A percentile compares a stretch with the other conserved stretches of the same genome.
These are phyloP conservation scores for Sporothrix mexicana DNA, from an alignment of 2,329 filamentous ascomycete genomes.

Conservation along the genomic window DNA sequence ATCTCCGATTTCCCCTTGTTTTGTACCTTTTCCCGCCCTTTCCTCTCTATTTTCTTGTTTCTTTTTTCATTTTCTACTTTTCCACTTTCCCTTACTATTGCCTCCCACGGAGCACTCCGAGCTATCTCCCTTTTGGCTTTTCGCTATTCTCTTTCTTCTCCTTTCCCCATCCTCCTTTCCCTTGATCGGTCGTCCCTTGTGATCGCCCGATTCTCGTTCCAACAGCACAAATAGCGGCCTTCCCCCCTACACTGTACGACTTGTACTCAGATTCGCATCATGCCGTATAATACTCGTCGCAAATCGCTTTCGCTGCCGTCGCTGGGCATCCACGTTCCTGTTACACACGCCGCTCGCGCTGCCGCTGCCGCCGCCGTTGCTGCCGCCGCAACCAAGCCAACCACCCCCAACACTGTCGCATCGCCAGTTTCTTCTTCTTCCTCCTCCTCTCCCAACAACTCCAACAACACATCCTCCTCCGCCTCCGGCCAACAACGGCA, in stretches of 20 bases:
- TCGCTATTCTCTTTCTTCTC: slow-evolving; percentile 13
- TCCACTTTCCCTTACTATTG: not conserved
- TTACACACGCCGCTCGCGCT: slow-evolving; percentile 64
- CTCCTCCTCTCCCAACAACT: not conserved
- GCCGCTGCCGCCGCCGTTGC: slow-evolving; percentile 41
- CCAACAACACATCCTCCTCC: not conserved
- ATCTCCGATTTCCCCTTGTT: slow-evolving; percentile 12
- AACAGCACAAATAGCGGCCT: not conserved
- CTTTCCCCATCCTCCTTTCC: not conserved
- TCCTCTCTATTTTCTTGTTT: slow-evolving; percentile 18
- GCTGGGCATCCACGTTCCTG: slow-evolving; percentile 86
- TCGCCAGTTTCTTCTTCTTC: slow-evolving; percentile 11
- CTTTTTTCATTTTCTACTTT: not conserved
- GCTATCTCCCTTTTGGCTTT: not conserved
- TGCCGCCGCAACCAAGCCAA: slow-evolving; percentile 47
- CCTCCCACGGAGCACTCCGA: not conserved
- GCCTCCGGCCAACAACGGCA: not conserved
- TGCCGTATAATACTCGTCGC: slow-evolving; percentile 96
- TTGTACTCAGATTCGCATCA: slow-evolving; percentile 47
- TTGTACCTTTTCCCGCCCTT: not conserved
- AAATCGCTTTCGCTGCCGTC: slow-evolving; percentile 94
- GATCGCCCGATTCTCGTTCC: not conserved
- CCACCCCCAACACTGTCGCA: slow-evolving; percentile 41
- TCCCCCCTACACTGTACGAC: not conserved
- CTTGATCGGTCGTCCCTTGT: slow-evolving; percentile 21